These are phyloP conservation scores for Aleurites moluccanus DNA, from an alignment of 441 rosid genomes.

Conservation along the genomic window DNA sequence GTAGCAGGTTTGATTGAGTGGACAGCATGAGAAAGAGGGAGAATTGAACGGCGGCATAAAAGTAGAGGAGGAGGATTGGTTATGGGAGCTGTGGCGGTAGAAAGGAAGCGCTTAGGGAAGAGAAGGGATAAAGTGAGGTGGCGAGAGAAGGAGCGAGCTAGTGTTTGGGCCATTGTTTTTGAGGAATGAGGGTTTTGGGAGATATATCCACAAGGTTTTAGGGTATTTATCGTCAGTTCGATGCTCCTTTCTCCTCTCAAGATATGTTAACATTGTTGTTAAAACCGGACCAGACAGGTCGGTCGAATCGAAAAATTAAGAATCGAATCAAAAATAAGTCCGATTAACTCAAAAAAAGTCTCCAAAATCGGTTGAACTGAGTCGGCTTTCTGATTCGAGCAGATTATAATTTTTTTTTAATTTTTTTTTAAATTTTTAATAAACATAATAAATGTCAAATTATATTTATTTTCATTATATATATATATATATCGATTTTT, in stretches of 20 bases:
- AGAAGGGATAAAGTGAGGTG: conserved; percentile 31
- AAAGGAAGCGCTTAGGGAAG: conserved; percentile 49
- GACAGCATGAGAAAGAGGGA: conserved; percentile 44
- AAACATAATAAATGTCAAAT: no score
- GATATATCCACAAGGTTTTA: not conserved
- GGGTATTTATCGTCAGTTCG: not conserved
- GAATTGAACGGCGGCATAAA: conserved; percentile 40
- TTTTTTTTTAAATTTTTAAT: no score
- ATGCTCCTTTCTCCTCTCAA: not conserved
- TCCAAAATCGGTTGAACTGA: no score
- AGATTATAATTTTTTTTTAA: no score
- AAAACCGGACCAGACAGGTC: no score
- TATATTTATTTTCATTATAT: no score
- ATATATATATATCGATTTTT: no score
- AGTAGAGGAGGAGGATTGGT: conserved; percentile 43
- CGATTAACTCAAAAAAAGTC: no score
- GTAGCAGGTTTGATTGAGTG: conserved; percentile 23
- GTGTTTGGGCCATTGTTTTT: conserved; percentile 62
- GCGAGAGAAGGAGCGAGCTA: conserved; percentile 52
- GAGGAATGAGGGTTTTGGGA: not conserved
- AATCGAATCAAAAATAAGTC: no score
- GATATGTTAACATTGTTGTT: not conserved
- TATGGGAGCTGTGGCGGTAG: conserved; percentile 26
- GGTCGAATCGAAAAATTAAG: no score
- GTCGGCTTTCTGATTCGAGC: no score